Conservation (phyloP, 805 yeast species). For the Torulaspora microellipsoides region DNA sequence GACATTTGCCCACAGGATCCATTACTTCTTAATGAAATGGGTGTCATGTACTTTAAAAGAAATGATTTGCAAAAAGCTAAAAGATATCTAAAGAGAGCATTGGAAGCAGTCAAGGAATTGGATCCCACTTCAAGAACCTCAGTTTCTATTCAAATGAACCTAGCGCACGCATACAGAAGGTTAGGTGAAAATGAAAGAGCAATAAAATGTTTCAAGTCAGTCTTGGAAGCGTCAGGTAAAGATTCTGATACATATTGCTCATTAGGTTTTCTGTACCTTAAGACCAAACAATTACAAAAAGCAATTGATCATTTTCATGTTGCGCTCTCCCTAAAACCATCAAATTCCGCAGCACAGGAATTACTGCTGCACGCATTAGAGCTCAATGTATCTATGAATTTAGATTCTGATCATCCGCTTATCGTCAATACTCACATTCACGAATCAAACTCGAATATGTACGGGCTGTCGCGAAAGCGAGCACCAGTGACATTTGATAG, state of each 20-base stretch:
- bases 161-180: conserved; percentile 84
- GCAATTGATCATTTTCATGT: conserved; percentile 77
- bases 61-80: conserved; percentile 66
- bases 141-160: conserved; percentile 77
- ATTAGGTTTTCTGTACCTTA: conserved; percentile 76
- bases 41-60: conserved; percentile 83
- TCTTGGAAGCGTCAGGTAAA: conserved; percentile 59
- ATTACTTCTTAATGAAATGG: conserved; percentile 81
- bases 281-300: conserved; percentile 53
- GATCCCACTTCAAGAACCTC: conserved; percentile 80
- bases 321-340: conserved; percentile 72
- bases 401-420: conserved; percentile 32
- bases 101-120: conserved; percentile 59
- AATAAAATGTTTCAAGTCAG: conserved; percentile 69
- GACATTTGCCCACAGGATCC: conserved; percentile 85
- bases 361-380: conserved; percentile 74
- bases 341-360: conserved; percentile 82
- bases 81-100: conserved; percentile 61
- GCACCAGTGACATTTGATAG: conserved; percentile 12
- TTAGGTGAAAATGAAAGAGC: conserved; percentile 60
- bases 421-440: conserved; percentile 21
- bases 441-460: conserved; percentile 9
- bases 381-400: conserved; percentile 38
- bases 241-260: conserved; percentile 79
- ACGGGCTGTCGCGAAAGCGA: conserved; percentile 9